Evolutionary conservation across 371 early-diverging fungal genomes (phyloP).

Genomic region (Apophysomyces ossiformis): DNA sequence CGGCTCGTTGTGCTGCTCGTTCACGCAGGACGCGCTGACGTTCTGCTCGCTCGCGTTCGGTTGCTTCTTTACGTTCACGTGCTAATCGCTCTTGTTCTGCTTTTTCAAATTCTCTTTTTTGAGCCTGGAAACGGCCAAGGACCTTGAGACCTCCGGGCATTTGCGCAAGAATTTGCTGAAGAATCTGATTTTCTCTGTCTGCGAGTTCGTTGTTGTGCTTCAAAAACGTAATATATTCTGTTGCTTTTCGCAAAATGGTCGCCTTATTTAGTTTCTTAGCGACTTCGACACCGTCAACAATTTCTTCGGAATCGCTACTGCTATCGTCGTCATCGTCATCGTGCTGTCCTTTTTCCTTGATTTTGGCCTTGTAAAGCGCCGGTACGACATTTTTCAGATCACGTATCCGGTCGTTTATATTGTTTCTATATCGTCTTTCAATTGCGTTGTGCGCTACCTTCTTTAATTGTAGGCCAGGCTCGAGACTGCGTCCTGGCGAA

Average conservation of each 20-base stretch:
- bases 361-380: slow-evolving; percentile 70
- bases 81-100: slow-evolving; percentile 30
- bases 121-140: slow-evolving; percentile 33
- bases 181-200: slow-evolving; percentile 53
- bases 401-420: slow-evolving; percentile 91
- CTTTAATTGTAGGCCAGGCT: slow-evolving; percentile 69
- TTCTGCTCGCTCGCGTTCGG: slow-evolving; percentile 25
- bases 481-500: slow-evolving; percentile 14
- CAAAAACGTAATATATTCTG: slow-evolving; percentile 85
- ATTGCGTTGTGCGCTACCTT: slow-evolving; percentile 94
- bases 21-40: slow-evolving; percentile 35
- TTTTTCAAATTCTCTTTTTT: slow-evolving; percentile 27
- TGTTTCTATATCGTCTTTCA: slow-evolving; percentile 93
- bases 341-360: slow-evolving; percentile 49
- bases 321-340: slow-evolving; percentile 55
- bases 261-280: slow-evolving; percentile 91
- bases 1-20: slow-evolving; percentile 39
- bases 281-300: slow-evolving; percentile 63
- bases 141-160: slow-evolving; percentile 63
- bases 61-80: slow-evolving; percentile 26
- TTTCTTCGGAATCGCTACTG: slow-evolving; percentile 60
- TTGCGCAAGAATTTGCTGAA: slow-evolving; percentile 55
- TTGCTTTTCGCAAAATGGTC: slow-evolving; percentile 84
- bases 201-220: slow-evolving; percentile 57
- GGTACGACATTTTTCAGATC: slow-evolving; percentile 87